Base-by-base conservation (phyloP, 768 basidiomycete genomes). In the Trametes gibbosa region DNA sequence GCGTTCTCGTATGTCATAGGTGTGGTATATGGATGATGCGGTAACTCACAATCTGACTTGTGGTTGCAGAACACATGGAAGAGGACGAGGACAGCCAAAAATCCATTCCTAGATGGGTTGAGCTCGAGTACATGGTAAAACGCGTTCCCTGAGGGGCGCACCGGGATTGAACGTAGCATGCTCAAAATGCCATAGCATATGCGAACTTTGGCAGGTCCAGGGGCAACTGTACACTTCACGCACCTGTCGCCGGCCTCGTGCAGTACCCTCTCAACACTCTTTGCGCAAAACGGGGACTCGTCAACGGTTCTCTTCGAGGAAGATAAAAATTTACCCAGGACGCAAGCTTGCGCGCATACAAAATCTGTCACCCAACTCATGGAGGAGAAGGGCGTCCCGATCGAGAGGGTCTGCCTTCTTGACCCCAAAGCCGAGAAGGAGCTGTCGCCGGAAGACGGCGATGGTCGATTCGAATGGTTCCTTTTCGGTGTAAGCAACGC, bases 41-140 rank as follows among this genome's bases (percentile, higher is more conserved):
- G n/a, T n/a, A 1, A 10, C 3, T 12, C 12, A 16, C 2, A 7
- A 42, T 21, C 29, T 56, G 24, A 37, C 32, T 3, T 16, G 12
- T 9, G 12, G 21, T 27, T 25, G 17, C 67, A 92, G 94, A 95
- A 64, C 93, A 95, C 69, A 94, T 98, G 89, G 95, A 98, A 70
- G 92, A 95, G 50, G 95, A 98, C 69, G 95, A 95, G 59, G 78
- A 82, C 14, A 82, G 81, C 0, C 77, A 84, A 0, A 83, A 81
- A 64, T 79, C 88, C 3, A 81, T 92, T 41, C 90, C 90, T 21
- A 84, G 83, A 14, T 98, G 96, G 96, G 95, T 98, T 32, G 83
- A 89, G 65, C 83, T 98, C 47, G 96, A 98, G 79, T 98, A 95
- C 70, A 79, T 81, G 67, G 92, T 90, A 23, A 34, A 37, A 5